Evolutionary conservation across 495 filamentous ascomycete species (phyloP), one percentile per base, ranked within the genome.

Genomic region (Aeminium ludgeri): DNA sequence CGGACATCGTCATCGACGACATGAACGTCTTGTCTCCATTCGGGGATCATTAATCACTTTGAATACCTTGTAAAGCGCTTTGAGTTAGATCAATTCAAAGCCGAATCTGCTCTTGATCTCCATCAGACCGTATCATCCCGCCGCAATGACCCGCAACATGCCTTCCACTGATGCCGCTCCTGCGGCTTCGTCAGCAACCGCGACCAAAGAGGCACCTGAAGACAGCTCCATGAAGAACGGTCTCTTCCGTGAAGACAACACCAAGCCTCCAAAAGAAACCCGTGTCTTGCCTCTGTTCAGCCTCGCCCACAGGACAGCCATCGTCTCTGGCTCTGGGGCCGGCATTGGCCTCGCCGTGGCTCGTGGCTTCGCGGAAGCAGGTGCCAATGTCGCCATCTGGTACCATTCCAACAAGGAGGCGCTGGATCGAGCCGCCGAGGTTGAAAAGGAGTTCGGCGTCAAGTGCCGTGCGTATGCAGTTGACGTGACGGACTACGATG

Each of bases 341-440:
- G 84, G 85, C 40, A 93, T 93, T 50, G 85, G 86, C 25, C 63
- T 82, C 3, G 70, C 72, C 7, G 73, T 89, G 15, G 82, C 80
- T n/a, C 65, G 85, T 29, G 80, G 68, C 15, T 58, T 78, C 20
- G 84, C 84, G 8, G 86, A 92, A 53, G 77, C 81, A 17, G 86
- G 85, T 29, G 83, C 85, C 28, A 84, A 93, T 48, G 79, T 92
- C 31, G 84, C 80, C 2, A 73, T 93, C 23, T 87, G 80, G 77
- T 92, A 85, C 52, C 83, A 84, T 54, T 72, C 65, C 56, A 86
- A 89, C 61, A 67, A 70, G 52, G 75, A 79, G 47, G 76, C 78
- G 6, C 44, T 74, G 30, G 69, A 77, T 33, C 65, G 73, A n/a
- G 85, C 86, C 2, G 66, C 66, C 15, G 74, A 79, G 35, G 80